Evolutionary conservation across 306 rosid genomes (phyloP).

Genomic region (Cucumis melo): DNA sequence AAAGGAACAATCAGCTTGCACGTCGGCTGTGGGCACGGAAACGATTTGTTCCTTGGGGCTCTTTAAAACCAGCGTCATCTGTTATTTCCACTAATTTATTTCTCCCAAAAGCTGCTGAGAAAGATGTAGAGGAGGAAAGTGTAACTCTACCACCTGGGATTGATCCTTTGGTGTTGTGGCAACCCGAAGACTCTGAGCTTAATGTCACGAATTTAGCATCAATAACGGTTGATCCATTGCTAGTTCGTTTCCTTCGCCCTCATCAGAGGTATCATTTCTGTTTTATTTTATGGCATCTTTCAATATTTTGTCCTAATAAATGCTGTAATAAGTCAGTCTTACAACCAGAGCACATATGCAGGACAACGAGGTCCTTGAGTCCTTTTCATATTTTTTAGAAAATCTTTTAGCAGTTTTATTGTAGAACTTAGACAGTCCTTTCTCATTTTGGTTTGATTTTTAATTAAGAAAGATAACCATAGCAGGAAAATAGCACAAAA

Average conservation of each 20-base stretch:
- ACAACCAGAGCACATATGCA: not conserved
- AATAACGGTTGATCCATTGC: conserved; percentile 64
- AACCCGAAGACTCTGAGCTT: conserved; percentile 34
- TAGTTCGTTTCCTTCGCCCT: conserved; percentile 78
- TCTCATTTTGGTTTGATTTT: not conserved
- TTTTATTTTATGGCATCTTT: not conserved
- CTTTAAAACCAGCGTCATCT: conserved; percentile 28
- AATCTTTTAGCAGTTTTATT: not conserved
- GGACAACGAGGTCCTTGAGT: not conserved
- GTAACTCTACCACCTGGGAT: conserved; percentile 54
- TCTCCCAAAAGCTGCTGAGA: conserved; percentile 12
- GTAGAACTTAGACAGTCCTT: not conserved
- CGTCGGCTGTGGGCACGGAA: conserved; percentile 81
- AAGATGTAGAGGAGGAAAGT: conserved; percentile 26
- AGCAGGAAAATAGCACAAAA: not conserved
- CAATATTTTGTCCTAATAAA: not conserved
- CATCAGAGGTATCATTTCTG: conserved; percentile 63
- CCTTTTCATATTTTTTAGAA: not conserved
- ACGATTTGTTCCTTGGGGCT: conserved; percentile 92
- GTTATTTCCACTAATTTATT: conserved; percentile 21
- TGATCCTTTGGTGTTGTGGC: conserved; percentile 82
- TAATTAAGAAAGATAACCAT: not conserved
- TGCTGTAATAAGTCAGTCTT: not conserved
- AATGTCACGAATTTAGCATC: conserved; percentile 21
- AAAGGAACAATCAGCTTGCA: conserved; percentile 37